Percentiles rank a stretch among this genome's conserved stretches.
These are phyloP conservation scores for Neonectria neomacrospora DNA, from an alignment of 2,329 filamentous ascomycete species.

Conservation along the genomic window DNA sequence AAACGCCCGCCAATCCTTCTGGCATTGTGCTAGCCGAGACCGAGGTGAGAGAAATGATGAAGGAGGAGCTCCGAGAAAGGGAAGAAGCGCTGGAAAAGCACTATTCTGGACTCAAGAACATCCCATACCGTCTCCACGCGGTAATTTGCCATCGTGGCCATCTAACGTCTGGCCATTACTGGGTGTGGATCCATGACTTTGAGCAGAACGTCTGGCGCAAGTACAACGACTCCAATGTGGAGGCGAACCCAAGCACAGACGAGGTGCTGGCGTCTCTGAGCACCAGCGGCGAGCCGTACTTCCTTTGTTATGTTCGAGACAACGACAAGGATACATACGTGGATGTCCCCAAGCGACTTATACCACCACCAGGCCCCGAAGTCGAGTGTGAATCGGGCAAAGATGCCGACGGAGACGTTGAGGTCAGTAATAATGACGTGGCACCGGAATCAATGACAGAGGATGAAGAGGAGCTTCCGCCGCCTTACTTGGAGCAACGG, in stretches of 20 bases:
- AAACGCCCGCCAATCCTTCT: slow-evolving; percentile 22
- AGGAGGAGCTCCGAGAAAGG: slow-evolving; percentile 52
- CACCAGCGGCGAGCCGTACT: slow-evolving; percentile 80
- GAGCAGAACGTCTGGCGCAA: slow-evolving; percentile 84
- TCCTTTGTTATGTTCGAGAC: slow-evolving; percentile 84
- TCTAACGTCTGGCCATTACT: slow-evolving; percentile 87
- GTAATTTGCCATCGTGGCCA: slow-evolving; percentile 90
- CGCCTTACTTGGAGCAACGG: slow-evolving; percentile 30
- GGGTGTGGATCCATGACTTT: slow-evolving; percentile 96
- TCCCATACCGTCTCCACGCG: slow-evolving; percentile 86
- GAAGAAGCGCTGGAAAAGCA: slow-evolving; percentile 44
- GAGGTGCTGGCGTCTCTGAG: slow-evolving; percentile 77
- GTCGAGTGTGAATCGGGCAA: slow-evolving; percentile 13
- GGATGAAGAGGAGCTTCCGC: slow-evolving; percentile 28
- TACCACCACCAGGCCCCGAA: slow-evolving; percentile 28
- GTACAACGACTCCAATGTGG: slow-evolving; percentile 91
- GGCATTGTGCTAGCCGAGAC: slow-evolving; percentile 39
- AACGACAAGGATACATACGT: slow-evolving; percentile 67
- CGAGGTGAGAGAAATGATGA: slow-evolving; percentile 56
- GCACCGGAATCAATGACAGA: not conserved
- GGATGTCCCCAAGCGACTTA: slow-evolving; percentile 56
- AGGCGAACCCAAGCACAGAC: slow-evolving; percentile 70
- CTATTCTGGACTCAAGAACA: slow-evolving; percentile 65
- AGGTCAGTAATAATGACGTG: slow-evolving; percentile 27
- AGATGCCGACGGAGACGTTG: slow-evolving; percentile 43